Conservation (phyloP, 73 alveolate genomes). For the Breviolum minutum region DNA sequence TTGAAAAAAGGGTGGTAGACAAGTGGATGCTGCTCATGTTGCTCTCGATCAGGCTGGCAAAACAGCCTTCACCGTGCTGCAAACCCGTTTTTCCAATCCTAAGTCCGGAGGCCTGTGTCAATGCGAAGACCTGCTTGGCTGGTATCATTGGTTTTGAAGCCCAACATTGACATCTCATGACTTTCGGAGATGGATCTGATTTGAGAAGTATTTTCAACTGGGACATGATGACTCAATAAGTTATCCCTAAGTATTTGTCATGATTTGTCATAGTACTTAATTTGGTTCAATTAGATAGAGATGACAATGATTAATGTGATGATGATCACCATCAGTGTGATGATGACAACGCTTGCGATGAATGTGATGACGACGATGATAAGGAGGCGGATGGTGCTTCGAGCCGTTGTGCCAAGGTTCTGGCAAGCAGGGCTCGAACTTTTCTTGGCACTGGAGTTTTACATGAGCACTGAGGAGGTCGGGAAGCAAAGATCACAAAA, state of each 20-base stretch:
- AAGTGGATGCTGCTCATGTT: too few species aligned
- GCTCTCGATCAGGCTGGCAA: slow-evolving; percentile 33
- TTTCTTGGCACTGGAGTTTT: slow-evolving; percentile 63
- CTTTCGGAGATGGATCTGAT: too few species aligned
- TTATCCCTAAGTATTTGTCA: not conserved
- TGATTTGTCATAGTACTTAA: too few species aligned
- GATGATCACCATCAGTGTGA: not conserved
- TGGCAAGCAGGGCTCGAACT: slow-evolving; percentile 92
- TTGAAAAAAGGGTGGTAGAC: too few species aligned
- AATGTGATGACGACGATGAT: too few species aligned
- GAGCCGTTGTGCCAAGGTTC: slow-evolving; percentile 12
- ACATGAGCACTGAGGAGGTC: not conserved
- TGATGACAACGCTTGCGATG: too few species aligned
- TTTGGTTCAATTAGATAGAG: too few species aligned
- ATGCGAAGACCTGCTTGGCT: too few species aligned
- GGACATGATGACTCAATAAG: too few species aligned
- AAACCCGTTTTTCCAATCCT: slow-evolving; percentile 89
- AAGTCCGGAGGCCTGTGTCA: not conserved
- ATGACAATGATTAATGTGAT: not conserved
- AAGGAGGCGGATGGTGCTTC: not conserved
- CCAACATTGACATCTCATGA: too few species aligned
- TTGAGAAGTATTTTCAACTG: too few species aligned
- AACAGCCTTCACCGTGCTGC: slow-evolving; percentile 76
- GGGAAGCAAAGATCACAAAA: not conserved
- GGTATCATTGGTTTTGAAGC: too few species aligned